Evolutionary conservation across 805 yeast genomes (phyloP), one percentile per base, ranked within the genome.

Genomic region (Suhomyces pyralidae): DNA sequence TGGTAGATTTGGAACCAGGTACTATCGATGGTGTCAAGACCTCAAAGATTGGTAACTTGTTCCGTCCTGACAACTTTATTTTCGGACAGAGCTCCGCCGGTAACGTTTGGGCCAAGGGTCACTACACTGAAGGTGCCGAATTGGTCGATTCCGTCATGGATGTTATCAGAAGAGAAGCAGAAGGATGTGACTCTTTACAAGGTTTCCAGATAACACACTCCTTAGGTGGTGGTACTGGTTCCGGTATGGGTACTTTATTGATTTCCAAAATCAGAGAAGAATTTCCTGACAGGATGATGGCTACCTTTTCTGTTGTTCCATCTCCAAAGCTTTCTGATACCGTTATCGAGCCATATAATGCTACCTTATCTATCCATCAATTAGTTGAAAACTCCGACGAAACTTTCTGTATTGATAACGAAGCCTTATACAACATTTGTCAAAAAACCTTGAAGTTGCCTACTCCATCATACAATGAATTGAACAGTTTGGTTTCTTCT

Each of bases 41-140:
- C 49, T 89, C 96, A 3, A 75, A 80, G n/a, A 85, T 85, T 63
- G 97, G 97, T 57, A 83, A 85, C 67, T 76, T 91, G 60, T 91
- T 90, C 73, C 87, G 97, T 74, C 97, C 97, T 28, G 97, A 91
- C 69, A 90, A 90, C 76, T 85, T 83, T 64, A 87, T 91, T 58
- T 88, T 83, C 66, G 97, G 97, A 47, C 96, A 90, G 71, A 83
- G 92, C 26, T 88, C 96, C 25, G 97, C 97, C 1, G 97, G 97
- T 63, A 91, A 91, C 66, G 96, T 89, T 63, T 91, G 97, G 97
- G 97, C 97, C 51, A 91, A 90, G 71, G 97, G 97, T 67, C 94
- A 88, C 75, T 91, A 91, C 78, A 91, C 97, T 38, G 97, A 91
- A 73, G 97, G 97, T 63, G 96, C 97, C 4, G 97, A 91, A 77